Conservation (phyloP, 208 protist genomes). For the Kentomonas sorsogonicus region DNA sequence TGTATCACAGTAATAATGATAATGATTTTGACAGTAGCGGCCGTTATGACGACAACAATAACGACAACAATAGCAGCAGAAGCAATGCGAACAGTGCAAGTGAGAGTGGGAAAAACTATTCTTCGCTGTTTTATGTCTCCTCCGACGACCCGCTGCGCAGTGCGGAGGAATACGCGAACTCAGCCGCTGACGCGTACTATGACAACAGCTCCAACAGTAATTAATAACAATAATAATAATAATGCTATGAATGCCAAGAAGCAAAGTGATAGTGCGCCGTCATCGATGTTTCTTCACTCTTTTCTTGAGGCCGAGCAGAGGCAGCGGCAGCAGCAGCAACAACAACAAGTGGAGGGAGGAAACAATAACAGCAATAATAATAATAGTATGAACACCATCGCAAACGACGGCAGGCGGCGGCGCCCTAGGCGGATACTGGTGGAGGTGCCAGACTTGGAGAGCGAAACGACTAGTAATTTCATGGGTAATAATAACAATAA, state of each 20-base stretch:
- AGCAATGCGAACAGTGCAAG: neutral
- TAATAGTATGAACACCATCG: neutral
- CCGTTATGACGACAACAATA: neutral
- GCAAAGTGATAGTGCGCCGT: neutral
- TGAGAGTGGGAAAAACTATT: neutral
- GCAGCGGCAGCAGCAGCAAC: neutral
- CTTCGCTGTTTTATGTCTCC: too few relatives aligned
- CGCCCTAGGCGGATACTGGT: neutral
- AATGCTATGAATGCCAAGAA: neutral
- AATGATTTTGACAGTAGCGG: constrained; percentile 2
- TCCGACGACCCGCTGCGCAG: too few relatives aligned
- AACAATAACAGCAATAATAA: constrained; percentile 2
- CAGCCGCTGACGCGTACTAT: too few relatives aligned
- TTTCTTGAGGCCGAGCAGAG: neutral
- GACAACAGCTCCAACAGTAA: too few relatives aligned
- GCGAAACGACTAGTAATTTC: neutral
- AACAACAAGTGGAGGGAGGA: neutral
- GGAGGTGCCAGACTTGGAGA: neutral
- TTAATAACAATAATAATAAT: constrained; percentile 8
- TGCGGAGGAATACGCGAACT: too few relatives aligned
- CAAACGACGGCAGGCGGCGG: neutral
- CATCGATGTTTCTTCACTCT: neutral
- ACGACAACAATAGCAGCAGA: neutral
- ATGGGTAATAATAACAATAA: constrained; percentile 4
- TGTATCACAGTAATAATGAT: neutral